Evolutionary conservation across 805 yeast genomes (phyloP).

Genomic region (Schizosaccharomyces japonicus): DNA sequence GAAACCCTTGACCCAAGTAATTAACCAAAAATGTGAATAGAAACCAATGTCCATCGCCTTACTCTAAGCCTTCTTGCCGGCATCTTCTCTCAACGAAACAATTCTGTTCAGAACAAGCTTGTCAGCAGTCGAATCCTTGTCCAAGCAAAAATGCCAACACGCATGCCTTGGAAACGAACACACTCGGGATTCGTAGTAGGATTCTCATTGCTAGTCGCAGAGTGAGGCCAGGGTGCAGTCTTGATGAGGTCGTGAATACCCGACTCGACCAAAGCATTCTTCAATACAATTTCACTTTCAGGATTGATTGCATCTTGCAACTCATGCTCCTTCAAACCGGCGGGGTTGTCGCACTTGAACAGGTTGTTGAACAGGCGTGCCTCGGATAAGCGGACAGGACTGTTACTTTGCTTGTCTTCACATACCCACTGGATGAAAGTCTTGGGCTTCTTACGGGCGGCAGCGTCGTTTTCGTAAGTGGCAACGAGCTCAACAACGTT

Average conservation of each 20-base stretch:
- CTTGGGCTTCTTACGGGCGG: slow-evolving; percentile 50
- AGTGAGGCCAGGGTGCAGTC: slow-evolving; percentile 37
- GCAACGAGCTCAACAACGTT: slow-evolving; percentile 48
- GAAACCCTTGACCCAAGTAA: no score
- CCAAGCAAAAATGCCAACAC: slow-evolving; percentile 88
- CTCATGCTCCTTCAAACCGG: slow-evolving; percentile 68
- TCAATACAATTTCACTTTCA: slow-evolving; percentile 45
- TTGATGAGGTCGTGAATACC: slow-evolving; percentile 45
- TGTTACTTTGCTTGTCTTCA: slow-evolving; percentile 30
- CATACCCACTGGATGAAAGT: slow-evolving; percentile 96
- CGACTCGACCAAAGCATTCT: slow-evolving; percentile 51
- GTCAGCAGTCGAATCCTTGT: slow-evolving; percentile 42
- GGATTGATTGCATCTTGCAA: slow-evolving; percentile 56
- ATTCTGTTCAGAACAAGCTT: slow-evolving; percentile 63
- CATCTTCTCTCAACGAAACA: slow-evolving; percentile 75
- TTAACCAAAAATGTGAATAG: no score
- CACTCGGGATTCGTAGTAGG: slow-evolving; percentile 43
- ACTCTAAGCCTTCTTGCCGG: slow-evolving; percentile 15
- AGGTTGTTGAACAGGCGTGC: slow-evolving; percentile 71
- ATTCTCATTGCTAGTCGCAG: slow-evolving; percentile 27
- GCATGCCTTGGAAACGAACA: slow-evolving; percentile 91
- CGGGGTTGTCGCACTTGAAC: slow-evolving; percentile 78
- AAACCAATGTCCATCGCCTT: no score
- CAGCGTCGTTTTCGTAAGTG: slow-evolving; percentile 44
- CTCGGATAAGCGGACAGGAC: slow-evolving; percentile 46